Conservation (phyloP, 768 basidiomycete genomes). For the Krasilnikovozyma curviuscula region DNA sequence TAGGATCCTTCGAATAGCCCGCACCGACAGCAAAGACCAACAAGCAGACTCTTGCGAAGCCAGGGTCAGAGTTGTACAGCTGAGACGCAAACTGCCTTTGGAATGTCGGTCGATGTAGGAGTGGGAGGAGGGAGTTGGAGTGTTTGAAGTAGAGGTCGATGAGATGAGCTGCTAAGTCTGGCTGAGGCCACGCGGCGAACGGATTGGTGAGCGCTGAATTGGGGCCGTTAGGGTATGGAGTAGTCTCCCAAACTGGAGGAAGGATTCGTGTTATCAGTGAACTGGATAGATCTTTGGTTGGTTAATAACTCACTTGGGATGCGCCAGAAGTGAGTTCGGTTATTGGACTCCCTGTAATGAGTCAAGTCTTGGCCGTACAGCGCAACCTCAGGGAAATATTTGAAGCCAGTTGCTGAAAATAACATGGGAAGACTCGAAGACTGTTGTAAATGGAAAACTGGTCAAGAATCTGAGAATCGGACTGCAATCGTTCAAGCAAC, state of each 20-base stretch:
- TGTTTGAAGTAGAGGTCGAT: constrained; percentile 10
- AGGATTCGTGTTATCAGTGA: background rate
- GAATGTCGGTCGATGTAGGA: constrained; percentile 10
- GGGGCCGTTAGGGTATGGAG: background rate
- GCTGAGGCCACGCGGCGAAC: constrained; percentile 8
- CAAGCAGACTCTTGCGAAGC: constrained; percentile 8
- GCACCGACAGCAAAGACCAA: constrained; percentile 9
- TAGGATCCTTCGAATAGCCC: constrained; percentile 1
- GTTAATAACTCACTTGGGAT: too few relatives aligned
- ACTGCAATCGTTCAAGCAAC: background rate
- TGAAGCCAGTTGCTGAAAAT: constrained; percentile 9
- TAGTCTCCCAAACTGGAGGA: background rate
- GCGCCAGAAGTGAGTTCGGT: too few relatives aligned
- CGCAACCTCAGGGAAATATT: constrained; percentile 6
- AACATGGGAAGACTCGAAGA: constrained; percentile 5
- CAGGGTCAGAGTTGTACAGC: constrained; percentile 8
- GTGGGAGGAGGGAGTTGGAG: constrained; percentile 2
- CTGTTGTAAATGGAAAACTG: background rate
- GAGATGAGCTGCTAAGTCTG: background rate
- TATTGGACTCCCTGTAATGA: too few relatives aligned
- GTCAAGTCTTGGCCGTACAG: too few relatives aligned
- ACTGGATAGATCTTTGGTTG: too few relatives aligned
- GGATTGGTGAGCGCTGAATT: constrained; percentile 7
- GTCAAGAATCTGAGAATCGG: background rate
- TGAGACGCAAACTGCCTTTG: constrained; percentile 9